Conservation (phyloP, 192 early-diverging fungal genomes). For the Backusella luteola region DNA sequence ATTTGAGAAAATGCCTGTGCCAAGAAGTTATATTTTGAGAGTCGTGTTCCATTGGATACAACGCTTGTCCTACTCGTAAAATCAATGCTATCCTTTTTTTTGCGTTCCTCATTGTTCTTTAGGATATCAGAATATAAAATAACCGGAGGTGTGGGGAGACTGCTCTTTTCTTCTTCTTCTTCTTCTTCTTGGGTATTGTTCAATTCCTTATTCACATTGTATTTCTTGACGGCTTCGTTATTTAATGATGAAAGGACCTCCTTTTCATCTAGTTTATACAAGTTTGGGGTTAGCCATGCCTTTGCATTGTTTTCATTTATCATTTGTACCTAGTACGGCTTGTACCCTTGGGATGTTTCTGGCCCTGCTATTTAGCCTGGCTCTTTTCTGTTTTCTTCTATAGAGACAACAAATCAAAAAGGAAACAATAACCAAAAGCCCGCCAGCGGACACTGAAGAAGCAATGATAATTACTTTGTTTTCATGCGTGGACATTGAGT, state of each 20-base stretch:
- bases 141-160: not conserved
- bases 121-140: slow-evolving; percentile 3
- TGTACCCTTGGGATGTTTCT: not conserved
- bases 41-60: slow-evolving; percentile 19
- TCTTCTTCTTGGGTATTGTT: not conserved
- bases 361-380: not conserved
- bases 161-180: not conserved
- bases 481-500: not conserved
- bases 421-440: not conserved
- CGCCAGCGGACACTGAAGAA: slow-evolving; percentile 3
- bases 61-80: not conserved
- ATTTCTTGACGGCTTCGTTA: not conserved
- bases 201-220: not conserved
- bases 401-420: slow-evolving; percentile 9
- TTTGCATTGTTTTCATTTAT: not conserved
- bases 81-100: not conserved
- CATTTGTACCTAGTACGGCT: not conserved
- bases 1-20: slow-evolving; percentile 41
- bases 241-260: not conserved
- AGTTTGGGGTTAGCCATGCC: not conserved
- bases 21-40: slow-evolving; percentile 42
- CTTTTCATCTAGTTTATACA: not conserved
- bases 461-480: not conserved
- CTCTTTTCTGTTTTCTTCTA: not conserved
- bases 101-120: not conserved